A percentile compares a stretch with the other conserved stretches of the same genome.
Evolutionary conservation across 345 rosid genomes (phyloP).

Genomic region (Salix udensis): DNA sequence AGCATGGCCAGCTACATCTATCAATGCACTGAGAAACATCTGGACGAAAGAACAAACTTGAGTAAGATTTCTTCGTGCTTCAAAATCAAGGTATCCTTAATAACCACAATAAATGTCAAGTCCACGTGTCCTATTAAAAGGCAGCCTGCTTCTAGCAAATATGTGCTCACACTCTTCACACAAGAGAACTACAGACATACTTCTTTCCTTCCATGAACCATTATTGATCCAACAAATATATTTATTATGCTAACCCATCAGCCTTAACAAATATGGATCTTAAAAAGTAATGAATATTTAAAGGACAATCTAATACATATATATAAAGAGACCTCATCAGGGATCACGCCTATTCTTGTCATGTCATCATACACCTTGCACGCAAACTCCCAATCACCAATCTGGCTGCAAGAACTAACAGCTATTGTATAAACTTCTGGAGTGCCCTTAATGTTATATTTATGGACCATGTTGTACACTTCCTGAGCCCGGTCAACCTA

Average conservation of each 20-base stretch:
- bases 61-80: constrained; percentile 8
- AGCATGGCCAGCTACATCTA: constrained; percentile 87
- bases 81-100: background rate
- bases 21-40: constrained; percentile 85
- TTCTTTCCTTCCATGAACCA: background rate
- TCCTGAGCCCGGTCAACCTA: constrained; percentile 79
- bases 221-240: background rate
- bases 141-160: background rate
- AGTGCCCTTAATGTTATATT: constrained; percentile 74
- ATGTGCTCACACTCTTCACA: background rate
- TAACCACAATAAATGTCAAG: constrained; percentile 2
- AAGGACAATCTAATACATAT: background rate
- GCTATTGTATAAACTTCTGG: constrained; percentile 94
- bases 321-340: constrained; percentile 38
- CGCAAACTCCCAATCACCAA: constrained; percentile 88
- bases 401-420: constrained; percentile 70
- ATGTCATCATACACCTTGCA: constrained; percentile 61
- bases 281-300: background rate
- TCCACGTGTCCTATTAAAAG: background rate
- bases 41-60: constrained; percentile 27
- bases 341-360: constrained; percentile 64
- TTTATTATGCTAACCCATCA: background rate
- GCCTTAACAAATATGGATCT: background rate
- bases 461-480: constrained; percentile 71
- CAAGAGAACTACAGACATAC: background rate